phyloP scores from a whole-genome alignment of 768 basidiomycete genomes.

The Botryobasidium botryosum region DNA sequence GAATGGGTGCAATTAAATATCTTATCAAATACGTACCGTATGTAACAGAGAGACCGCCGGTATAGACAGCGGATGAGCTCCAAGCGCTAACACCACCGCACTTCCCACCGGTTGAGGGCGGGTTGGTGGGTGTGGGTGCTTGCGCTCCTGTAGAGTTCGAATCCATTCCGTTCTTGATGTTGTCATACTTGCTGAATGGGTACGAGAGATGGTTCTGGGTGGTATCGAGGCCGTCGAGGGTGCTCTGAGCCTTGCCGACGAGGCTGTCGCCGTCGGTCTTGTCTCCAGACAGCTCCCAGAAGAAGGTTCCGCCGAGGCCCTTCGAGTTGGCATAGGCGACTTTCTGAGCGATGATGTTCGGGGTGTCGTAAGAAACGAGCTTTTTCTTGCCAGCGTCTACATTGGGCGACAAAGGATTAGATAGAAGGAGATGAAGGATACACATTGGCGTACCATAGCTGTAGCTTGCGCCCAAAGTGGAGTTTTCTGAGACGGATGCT shows the following conservation, averaged over 20 bases:
- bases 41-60: neutral
- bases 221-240: neutral
- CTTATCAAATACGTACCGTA: neutral
- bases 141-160: too few species aligned
- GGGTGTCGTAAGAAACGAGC: conserved; percentile 22
- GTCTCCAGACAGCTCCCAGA: neutral
- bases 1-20: too few species aligned
- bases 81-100: neutral
- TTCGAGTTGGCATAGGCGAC: conserved; percentile 20
- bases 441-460: conserved; percentile 13
- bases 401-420: neutral
- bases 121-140: neutral
- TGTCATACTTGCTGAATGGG: conserved; percentile 5
- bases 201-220: conserved; percentile 5
- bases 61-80: neutral
- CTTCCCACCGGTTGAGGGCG: neutral
- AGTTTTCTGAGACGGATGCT: conserved; percentile 19
- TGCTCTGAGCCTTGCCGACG: neutral
- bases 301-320: conserved; percentile 19
- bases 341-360: conserved; percentile 17
- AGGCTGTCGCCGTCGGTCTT: too few species aligned
- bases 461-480: conserved; percentile 19
- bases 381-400: conserved; percentile 16
- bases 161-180: conserved; percentile 2
- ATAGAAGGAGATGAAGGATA: neutral